Evolutionary conservation across 768 basidiomycete genomes (phyloP), one percentile per base, ranked within the genome.

Genomic region (Cubamyces sp.): DNA sequence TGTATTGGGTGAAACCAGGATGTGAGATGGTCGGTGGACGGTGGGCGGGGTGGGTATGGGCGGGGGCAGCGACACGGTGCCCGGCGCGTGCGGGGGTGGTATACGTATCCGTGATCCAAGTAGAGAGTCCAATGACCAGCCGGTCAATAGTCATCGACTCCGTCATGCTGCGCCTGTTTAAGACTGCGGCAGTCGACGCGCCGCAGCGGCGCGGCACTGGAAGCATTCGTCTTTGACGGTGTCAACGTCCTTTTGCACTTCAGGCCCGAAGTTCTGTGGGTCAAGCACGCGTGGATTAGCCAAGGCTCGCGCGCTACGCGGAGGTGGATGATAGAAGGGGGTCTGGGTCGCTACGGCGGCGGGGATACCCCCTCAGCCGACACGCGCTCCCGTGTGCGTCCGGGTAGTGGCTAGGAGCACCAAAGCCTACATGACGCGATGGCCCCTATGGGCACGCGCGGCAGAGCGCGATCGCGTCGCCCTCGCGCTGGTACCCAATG

Each of bases 191-290:
- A 70, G 45, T 50, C 69, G 71, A 18, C 76, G 76, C 28, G 74
- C 76, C 46, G 78, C 79, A 11, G 88, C 87, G 59, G 86, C 82
- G 40, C 85, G 83, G 73, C 90, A 92, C 48, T 84, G 82, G 68
- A 82, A 86, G 72, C 90, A 92, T 61, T 78, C 86, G 54, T 91
- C 87, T 68, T 90, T 82, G 67, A 90, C 87, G 43, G 77, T 78
- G 75, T 91, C 90, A 61, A 90, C 72, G 69, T 87, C 84, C 62
- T 81, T 80, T 69, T 92, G 84, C 59, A 92, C 81, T 62, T 91
- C 90, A 2, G 77, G 71, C 5, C 86, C 90, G 73, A 81, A 92
- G 68, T 83, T 82, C 90, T 92, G 69, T 57, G 43, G 7, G 6
- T 18, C n/a, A 37, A 49, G 34, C 43, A 40, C 25, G 40, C 23